Base-by-base conservation (phyloP, 164 flowering plant genomes). In the Chloranthus sessilifolius region DNA sequence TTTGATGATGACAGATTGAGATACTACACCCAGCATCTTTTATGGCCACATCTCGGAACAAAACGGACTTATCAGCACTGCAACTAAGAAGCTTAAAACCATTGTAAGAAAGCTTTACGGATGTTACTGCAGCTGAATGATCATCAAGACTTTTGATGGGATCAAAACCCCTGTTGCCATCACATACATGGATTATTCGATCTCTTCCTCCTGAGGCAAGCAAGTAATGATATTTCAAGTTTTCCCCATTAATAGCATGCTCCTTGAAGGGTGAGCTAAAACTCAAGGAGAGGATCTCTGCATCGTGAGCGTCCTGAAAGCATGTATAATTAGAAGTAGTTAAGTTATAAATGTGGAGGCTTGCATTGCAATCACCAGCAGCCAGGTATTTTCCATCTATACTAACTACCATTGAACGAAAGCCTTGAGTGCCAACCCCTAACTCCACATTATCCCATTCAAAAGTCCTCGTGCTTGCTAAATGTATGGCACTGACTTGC, bases 161-260 rank as follows among this genome's bases (percentile, higher is more conserved):
- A 68, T 69, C 61, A 61, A 78, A 78, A 47, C 75, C 75, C 82
- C 89, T 85, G 40, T 73, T 56, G 48, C 67, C 75, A 65, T 80
- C 85, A 67, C 73, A 80, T 38, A 85, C 63, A 67, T 76, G 74
- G 50, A 85, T 80, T 17, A 65, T 49, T 49, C 72, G 63, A 57
- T 78, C 95, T 21, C 72, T 66, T 42, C 89, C 82, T 29, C 81
- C 83, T 39, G 95, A 85, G 56, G 83, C 84, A 56, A 82, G 80
- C 35, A 79, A 70, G 59, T 69, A 57, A 47, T 53, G 59, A 36
- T 56, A 20, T 54, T 64, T 55, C 8, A 10, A 6, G 36, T 4
- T 43, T 25, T 61, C 43, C 28, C 33, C 60, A 43, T 63, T 51
- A 53, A 27, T 14, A 49, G 1, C 35, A 60, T 34, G 27, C n/a